Percentiles rank a stretch among this genome's conserved stretches.
Evolutionary conservation across 116 monocot species (phyloP).

Genomic region (Iris pallida): DNA sequence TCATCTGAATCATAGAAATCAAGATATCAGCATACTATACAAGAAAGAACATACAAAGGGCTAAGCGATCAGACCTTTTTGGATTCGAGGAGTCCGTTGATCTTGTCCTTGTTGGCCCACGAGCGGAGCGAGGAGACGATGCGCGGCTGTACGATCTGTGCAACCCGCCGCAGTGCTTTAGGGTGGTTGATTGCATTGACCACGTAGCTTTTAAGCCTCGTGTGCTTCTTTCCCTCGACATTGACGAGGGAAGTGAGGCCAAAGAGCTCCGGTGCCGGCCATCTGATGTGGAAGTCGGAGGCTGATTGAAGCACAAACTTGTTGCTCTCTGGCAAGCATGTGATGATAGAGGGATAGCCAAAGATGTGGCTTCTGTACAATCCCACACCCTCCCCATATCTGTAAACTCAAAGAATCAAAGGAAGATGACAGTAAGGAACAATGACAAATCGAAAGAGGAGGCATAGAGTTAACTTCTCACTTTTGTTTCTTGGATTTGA

Average conservation of each 20-base stretch:
- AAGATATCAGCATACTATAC: no score
- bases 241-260: constrained; percentile 2
- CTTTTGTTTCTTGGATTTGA: constrained; percentile 10
- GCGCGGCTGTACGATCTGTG: constrained; percentile 12
- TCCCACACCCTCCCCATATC: constrained; percentile 16
- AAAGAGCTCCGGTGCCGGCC: constrained; percentile 11
- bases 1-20: constrained; percentile 11
- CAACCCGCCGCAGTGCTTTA: constrained; percentile 6
- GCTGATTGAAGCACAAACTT: constrained; percentile 16
- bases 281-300: not conserved
- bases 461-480: no score
- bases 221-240: constrained; percentile 15
- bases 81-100: not conserved
- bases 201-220: constrained; percentile 7
- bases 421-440: not conserved
- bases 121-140: constrained; percentile 7
- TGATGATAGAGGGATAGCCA: constrained; percentile 20
- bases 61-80: constrained; percentile 4
- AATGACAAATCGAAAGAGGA: not conserved
- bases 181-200: constrained; percentile 14
- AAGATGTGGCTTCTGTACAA: constrained; percentile 21
- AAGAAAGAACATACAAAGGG: not conserved
- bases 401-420: not conserved
- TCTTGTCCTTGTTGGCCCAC: constrained; percentile 25
- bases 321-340: constrained; percentile 24